phyloP scores from a whole-genome alignment of 768 basidiomycete species.

The Lentinus tigrinus region DNA sequence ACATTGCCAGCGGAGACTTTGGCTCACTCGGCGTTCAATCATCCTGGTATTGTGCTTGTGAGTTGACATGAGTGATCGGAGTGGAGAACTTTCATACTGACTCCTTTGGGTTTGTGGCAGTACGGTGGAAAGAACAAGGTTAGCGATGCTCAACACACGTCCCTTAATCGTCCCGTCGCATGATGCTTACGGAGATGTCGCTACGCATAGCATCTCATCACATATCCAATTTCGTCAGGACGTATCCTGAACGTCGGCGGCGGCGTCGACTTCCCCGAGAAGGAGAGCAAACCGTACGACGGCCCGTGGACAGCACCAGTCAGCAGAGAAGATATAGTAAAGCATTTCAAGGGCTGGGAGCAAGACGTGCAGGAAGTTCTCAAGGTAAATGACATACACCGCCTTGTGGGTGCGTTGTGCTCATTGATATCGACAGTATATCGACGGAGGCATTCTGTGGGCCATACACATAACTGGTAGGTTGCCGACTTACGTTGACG shows the following conservation, averaged over 20 bases:
- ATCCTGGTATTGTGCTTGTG: neutral
- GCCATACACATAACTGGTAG: constrained; percentile 41
- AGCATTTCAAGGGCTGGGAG: constrained; percentile 7
- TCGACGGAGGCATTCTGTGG: constrained; percentile 39
- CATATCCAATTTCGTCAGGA: constrained; percentile 13
- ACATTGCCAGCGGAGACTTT: neutral
- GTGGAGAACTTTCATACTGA: neutral
- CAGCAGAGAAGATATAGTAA: neutral
- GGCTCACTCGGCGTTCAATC: neutral
- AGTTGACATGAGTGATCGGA: neutral
- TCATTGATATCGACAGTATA: neutral
- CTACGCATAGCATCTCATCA: constrained; percentile 1
- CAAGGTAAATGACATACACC: neutral
- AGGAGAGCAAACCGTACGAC: neutral
- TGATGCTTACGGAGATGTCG: neutral
- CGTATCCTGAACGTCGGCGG: constrained; percentile 4
- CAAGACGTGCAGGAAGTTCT: constrained; percentile 2
- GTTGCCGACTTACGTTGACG: constrained; percentile 38
- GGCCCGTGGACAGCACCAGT: constrained; percentile 5
- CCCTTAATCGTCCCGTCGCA: neutral
- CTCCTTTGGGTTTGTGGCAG: neutral
- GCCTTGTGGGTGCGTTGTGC: constrained; percentile 5
- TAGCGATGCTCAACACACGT: neutral
- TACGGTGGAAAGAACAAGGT: constrained; percentile 14
- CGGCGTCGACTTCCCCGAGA: neutral